Base-by-base conservation (phyloP, 1,139 yeast species). In the Taiozyma sp. region DNA sequence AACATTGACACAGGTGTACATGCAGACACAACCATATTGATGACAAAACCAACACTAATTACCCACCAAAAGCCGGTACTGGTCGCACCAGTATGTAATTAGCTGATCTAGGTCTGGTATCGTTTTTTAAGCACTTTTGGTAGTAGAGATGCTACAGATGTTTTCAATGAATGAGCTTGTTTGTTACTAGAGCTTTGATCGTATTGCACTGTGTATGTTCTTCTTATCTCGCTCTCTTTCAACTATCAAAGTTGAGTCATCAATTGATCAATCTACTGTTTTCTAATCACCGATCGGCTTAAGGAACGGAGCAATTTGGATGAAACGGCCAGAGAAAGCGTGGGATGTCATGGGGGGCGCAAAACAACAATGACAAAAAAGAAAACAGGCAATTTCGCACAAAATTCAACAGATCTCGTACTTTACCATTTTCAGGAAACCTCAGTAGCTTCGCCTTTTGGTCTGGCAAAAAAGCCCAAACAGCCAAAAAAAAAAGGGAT, bases 11-110 rank as follows among this genome's bases (percentile, higher is more conserved):
- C 22, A 58, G 63, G 63, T 62, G 65, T 41, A 42, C 59, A 40
- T 62, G 65, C 56, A 59, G 59, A 59, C 65, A 62, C 49, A 54
- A 47, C 47, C 53, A 48, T 7, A 43, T 53, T 22, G 59, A 57
- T n/a, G 46, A 42, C 1, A 47, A 39, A 6, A 53, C 55, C 4
- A 50, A 58, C 41, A 44, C 47, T 14, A 46, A 51, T 34, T 60
- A 56, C 40, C 65, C 65, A n/a, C 65, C 65, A 54, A 61, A 50
- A 52, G 64, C 65, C 2, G 59, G 62, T 7, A 62, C 65, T 39
- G 65, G 65, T 7, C 58, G 62, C 35, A 49, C 62, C 16, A 52
- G 55, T 41, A 13, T 49, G n/a, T 51, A 30, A 48, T 40, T 21
- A 5, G 24, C 16, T 32, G 19, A 9, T 32, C 19, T 32, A 13